Conservation (phyloP, 1,284 basidiomycete genomes). For the Sparassis latifolia region DNA sequence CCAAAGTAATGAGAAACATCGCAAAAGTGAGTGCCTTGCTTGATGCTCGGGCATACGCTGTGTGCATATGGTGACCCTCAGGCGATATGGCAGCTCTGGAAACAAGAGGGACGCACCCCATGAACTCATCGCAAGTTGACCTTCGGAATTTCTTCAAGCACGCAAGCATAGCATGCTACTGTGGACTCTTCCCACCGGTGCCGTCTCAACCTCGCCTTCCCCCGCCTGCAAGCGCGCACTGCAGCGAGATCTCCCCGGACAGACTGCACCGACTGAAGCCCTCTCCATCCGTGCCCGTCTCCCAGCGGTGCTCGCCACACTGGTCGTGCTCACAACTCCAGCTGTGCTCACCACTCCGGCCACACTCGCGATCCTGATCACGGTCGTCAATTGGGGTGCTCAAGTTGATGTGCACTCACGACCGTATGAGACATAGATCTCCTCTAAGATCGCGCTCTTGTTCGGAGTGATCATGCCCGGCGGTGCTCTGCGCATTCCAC, state of each 20-base stretch:
- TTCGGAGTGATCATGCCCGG: slow-evolving; percentile 87
- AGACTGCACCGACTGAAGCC: slow-evolving; percentile 42
- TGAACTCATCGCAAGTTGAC: too few species aligned
- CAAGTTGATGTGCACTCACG: slow-evolving; percentile 56
- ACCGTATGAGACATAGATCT: slow-evolving; percentile 92
- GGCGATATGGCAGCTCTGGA: too few species aligned
- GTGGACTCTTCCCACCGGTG: slow-evolving; percentile 41
- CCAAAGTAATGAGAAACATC: too few species aligned
- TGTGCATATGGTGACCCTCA: too few species aligned
- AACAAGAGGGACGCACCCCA: too few species aligned
- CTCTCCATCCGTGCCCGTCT: slow-evolving; percentile 44
- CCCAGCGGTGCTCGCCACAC: slow-evolving; percentile 17
- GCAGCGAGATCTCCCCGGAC: slow-evolving; percentile 36
- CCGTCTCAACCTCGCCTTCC: slow-evolving; percentile 41
- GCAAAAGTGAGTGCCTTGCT: too few species aligned
- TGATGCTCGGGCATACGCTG: too few species aligned
- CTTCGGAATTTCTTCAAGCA: too few species aligned
- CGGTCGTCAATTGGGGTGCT: slow-evolving; percentile 48
- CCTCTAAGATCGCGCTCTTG: slow-evolving; percentile 92
- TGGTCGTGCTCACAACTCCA: too few species aligned
- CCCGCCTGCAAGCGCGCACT: slow-evolving; percentile 49
- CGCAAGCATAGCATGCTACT: too few species aligned
- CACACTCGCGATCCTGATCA: slow-evolving; percentile 21
- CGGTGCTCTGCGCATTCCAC: slow-evolving; percentile 58
- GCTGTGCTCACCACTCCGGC: too few species aligned